Conservation (phyloP, 1,284 basidiomycete species). For the Retiboletus fuscus region DNA sequence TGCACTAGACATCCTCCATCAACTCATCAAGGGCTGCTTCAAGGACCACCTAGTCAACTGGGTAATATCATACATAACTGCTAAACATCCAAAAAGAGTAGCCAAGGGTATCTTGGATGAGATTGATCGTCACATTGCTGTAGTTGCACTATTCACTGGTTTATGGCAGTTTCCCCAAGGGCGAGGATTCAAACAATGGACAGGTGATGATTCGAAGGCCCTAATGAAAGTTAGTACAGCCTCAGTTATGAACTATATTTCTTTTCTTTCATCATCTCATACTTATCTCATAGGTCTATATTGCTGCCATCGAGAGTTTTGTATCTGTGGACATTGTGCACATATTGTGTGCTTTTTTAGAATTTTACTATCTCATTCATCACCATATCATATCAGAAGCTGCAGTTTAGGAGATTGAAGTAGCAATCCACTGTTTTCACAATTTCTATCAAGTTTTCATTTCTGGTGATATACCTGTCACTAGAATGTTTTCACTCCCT, state of each 20-base stretch:
- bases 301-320: constrained; percentile 14
- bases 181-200: constrained; percentile 18
- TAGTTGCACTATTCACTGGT: constrained; percentile 13
- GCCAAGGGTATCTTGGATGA: neutral
- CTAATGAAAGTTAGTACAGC: constrained; percentile 5
- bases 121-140: neutral
- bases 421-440: neutral
- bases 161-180: constrained; percentile 12
- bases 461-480: neutral
- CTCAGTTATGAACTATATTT: neutral
- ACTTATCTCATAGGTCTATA: constrained; percentile 8
- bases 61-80: neutral
- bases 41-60: constrained; percentile 19
- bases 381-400: neutral
- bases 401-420: neutral
- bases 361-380: neutral
- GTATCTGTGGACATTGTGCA: neutral
- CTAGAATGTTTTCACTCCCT: neutral
- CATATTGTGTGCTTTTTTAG: constrained; percentile 1
- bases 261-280: neutral
- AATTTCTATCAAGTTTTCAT: neutral
- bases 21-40: constrained; percentile 19
- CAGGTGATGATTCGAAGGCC: constrained; percentile 8
- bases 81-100: neutral
- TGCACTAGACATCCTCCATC: constrained; percentile 13